Conservation (phyloP, 1,284 basidiomycete genomes). For the Volvariella volvacea region DNA sequence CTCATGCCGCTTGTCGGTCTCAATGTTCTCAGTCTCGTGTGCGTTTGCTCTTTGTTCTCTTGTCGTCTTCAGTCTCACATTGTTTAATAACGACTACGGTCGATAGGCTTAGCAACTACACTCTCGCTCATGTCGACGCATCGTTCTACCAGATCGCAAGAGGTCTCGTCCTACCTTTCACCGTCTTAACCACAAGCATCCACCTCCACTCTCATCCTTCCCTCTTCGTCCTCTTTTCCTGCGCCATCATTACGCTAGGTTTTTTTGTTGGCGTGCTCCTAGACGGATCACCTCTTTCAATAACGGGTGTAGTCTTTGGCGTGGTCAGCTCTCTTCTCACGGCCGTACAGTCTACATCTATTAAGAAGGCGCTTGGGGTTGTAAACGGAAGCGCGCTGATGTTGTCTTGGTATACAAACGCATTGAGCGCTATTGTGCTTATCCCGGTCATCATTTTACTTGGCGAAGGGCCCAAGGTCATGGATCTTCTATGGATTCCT, state of each 20-base stretch:
- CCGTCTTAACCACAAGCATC: conserved; percentile 71
- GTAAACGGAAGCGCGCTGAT: conserved; percentile 75
- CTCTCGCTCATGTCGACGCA: conserved; percentile 86
- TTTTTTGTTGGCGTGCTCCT: conserved; percentile 85
- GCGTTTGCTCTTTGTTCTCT: conserved; percentile 14
- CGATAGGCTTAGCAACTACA: conserved; percentile 80
- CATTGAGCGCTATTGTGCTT: conserved; percentile 62
- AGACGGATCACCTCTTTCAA: conserved; percentile 55
- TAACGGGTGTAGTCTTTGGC: conserved; percentile 67
- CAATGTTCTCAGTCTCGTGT: conserved; percentile 80
- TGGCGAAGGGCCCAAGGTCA: conserved; percentile 63
- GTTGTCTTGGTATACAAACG: conserved; percentile 82
- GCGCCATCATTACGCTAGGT: conserved; percentile 70
- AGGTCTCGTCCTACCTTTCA: conserved; percentile 83
- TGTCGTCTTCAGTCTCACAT: background rate
- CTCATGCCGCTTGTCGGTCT: conserved; percentile 67
- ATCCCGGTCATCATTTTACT: conserved; percentile 61
- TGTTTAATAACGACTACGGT: background rate
- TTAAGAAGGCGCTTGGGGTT: conserved; percentile 71
- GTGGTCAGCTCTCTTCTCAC: conserved; percentile 74
- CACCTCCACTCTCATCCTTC: conserved; percentile 71
- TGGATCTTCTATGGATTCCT: conserved; percentile 43
- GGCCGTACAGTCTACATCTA: conserved; percentile 78
- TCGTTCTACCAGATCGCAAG: conserved; percentile 89
- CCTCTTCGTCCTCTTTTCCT: conserved; percentile 61